Base-by-base conservation (phyloP, 441 rosid genomes). In the Corymbia calophylla region DNA sequence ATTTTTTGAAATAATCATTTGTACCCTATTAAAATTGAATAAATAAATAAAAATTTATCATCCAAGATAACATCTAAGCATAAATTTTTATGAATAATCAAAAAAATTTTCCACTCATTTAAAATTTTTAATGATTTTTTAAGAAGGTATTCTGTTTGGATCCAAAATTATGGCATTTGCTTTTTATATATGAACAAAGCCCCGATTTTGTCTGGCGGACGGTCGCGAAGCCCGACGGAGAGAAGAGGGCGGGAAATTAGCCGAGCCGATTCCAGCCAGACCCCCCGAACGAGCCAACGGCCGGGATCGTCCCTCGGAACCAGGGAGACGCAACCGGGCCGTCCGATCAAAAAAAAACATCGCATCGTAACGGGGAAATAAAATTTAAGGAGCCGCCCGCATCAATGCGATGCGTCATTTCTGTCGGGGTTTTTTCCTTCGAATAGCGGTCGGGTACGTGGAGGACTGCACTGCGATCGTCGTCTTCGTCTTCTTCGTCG, bases 1-100 rank as follows among this genome's bases (percentile, higher is more conserved):
- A 39, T 0, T 64, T 5, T 66, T 8, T 1, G 2, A 66, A 31
- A 16, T 2, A 31, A 9, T n/a, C 0, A 2, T 4, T 0, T 11
- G 14, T 0, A 64, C 9, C 17, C 19, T 15, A 16, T 13, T 2
- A 16, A 66, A 64, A 66, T 29, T 14, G 17, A 66, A 66, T 8
- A 15, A 31, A 66, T 1, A 32, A 16, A 32, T 31, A 32, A 32
- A 32, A 4, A 31, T 32, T 32, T 2, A 68, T 17, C 10, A 10
- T 56, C 5, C 29, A 23, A 2, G 2, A 21, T 56, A 23, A 56
- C 9, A 56, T 56, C 23, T 56, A 56, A 4, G 4, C 27, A 56
- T 56, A 23, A 56, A 31, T 31, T 31, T 1, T 4, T 68, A 16
- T 68, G 18, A 4, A 15, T 8, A 17, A n/a, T 2, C n/a, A 15